phyloP scores from a whole-genome alignment of 2,329 filamentous ascomycete species.

The Pseudogymnoascus sp. region DNA sequence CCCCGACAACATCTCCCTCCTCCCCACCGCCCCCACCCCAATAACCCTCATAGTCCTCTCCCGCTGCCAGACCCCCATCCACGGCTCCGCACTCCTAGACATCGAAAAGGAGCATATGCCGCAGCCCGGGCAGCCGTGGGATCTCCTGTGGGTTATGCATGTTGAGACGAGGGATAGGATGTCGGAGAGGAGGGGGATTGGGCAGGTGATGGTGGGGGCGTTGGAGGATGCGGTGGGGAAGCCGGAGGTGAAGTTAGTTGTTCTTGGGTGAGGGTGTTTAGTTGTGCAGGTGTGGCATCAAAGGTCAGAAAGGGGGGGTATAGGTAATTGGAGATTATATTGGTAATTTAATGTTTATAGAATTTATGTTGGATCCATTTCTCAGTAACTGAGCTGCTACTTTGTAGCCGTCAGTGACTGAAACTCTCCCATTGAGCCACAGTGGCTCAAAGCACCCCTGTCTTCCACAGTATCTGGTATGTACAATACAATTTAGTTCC shows the following conservation, averaged over 20 bases:
- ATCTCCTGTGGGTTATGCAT: neutral
- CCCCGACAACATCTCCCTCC: neutral
- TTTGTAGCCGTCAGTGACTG: neutral
- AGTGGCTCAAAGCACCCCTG: neutral
- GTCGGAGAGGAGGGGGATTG: neutral
- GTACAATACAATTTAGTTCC: neutral
- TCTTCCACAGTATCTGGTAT: neutral
- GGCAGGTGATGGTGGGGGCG: neutral
- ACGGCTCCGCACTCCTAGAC: neutral
- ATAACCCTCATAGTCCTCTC: neutral
- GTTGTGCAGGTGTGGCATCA: neutral
- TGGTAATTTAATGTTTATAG: neutral
- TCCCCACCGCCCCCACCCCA: neutral
- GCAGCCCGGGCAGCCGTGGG: neutral
- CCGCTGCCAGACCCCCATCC: neutral
- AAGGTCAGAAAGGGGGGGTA: neutral
- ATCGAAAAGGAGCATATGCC: neutral
- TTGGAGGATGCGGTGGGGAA: neutral
- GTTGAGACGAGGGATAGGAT: neutral
- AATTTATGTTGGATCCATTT: neutral
- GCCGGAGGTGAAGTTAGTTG: neutral
- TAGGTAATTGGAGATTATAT: neutral
- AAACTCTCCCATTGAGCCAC: neutral
- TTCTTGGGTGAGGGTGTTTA: neutral
- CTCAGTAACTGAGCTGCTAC: neutral